These are phyloP conservation scores for Volvox carteri DNA, from an alignment of 163 green algal genomes.

Conservation along the genomic window DNA sequence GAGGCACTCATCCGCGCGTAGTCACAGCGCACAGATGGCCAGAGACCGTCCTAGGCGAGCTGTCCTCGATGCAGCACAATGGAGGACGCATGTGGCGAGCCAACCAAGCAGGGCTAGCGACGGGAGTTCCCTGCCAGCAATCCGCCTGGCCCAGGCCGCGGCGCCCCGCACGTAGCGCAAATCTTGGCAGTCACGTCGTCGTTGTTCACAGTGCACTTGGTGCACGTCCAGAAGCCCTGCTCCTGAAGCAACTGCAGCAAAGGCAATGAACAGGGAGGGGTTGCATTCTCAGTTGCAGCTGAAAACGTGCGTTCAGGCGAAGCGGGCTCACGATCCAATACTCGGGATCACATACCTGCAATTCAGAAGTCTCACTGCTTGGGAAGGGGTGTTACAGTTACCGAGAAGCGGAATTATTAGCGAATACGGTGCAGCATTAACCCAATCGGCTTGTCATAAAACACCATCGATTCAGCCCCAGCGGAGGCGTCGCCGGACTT, in stretches of 20 bases:
- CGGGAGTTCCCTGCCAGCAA: background rate
- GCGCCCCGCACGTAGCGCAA: background rate
- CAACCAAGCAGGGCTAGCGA: background rate
- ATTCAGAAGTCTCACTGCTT: too few relatives aligned
- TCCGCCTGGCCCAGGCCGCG: background rate
- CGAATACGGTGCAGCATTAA: too few relatives aligned
- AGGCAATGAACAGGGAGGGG: background rate
- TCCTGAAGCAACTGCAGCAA: slow-evolving; percentile 50
- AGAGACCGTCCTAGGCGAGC: background rate
- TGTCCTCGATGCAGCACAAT: background rate
- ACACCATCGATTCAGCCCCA: too few relatives aligned
- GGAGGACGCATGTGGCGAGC: background rate
- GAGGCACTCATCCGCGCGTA: background rate
- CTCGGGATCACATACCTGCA: too few relatives aligned
- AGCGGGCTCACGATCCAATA: too few relatives aligned
- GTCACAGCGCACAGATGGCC: background rate
- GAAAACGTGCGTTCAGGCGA: too few relatives aligned
- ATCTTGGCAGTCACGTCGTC: slow-evolving; percentile 55
- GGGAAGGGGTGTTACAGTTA: too few relatives aligned
- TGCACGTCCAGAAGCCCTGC: slow-evolving; percentile 78
- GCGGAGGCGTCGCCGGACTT: too few relatives aligned
- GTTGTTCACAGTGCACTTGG: slow-evolving; percentile 77
- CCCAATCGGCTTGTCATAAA: too few relatives aligned
- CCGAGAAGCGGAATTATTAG: too few relatives aligned
- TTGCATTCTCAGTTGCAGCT: background rate